A percentile compares a stretch with the other conserved stretches of the same genome.
Conservation (phyloP, 2,329 filamentous ascomycete species). For the Fusarium sp. region DNA sequence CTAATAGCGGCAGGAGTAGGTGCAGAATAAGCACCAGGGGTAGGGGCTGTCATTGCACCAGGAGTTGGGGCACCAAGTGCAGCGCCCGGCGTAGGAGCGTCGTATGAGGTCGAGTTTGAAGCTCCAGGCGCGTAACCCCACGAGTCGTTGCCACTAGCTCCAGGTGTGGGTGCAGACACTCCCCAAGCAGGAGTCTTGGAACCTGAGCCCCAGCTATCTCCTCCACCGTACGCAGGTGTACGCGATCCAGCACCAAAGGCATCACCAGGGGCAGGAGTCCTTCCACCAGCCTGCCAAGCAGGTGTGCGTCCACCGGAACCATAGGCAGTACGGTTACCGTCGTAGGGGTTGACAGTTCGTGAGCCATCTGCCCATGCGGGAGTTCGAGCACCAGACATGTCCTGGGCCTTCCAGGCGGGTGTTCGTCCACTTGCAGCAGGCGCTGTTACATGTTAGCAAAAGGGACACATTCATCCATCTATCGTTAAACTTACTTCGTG, state of each 20-base stretch:
- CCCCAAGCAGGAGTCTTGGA: slow-evolving; percentile 84
- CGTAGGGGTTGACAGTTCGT: slow-evolving; percentile 76
- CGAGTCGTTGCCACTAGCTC: slow-evolving; percentile 68
- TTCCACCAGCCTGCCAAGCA: slow-evolving; percentile 82
- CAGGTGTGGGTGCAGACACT: slow-evolving; percentile 69
- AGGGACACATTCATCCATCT: not conserved
- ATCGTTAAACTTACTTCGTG: slow-evolving; percentile 69
- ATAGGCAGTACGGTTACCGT: slow-evolving; percentile 81
- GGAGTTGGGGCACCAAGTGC: slow-evolving; percentile 71
- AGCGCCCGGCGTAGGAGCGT: slow-evolving; percentile 77
- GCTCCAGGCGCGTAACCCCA: slow-evolving; percentile 58
- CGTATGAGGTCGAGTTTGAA: slow-evolving; percentile 65
- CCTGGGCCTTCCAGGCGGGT: slow-evolving; percentile 70
- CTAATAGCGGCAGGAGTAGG: slow-evolving; percentile 72
- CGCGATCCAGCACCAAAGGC: slow-evolving; percentile 76
- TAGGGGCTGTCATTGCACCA: slow-evolving; percentile 75
- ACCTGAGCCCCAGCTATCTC: slow-evolving; percentile 73
- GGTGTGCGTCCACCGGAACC: slow-evolving; percentile 79
- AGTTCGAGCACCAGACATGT: slow-evolving; percentile 70
- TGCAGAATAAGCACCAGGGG: slow-evolving; percentile 76
- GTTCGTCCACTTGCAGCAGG: slow-evolving; percentile 70
- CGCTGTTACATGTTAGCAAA: slow-evolving; percentile 56
- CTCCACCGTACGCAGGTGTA: slow-evolving; percentile 71
- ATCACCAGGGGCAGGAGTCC: slow-evolving; percentile 73
- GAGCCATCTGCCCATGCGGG: slow-evolving; percentile 79